Percentiles rank a stretch among this genome's conserved stretches.
phyloP scores from a whole-genome alignment of 805 yeast species.

The Spathaspora gorwiae region DNA sequence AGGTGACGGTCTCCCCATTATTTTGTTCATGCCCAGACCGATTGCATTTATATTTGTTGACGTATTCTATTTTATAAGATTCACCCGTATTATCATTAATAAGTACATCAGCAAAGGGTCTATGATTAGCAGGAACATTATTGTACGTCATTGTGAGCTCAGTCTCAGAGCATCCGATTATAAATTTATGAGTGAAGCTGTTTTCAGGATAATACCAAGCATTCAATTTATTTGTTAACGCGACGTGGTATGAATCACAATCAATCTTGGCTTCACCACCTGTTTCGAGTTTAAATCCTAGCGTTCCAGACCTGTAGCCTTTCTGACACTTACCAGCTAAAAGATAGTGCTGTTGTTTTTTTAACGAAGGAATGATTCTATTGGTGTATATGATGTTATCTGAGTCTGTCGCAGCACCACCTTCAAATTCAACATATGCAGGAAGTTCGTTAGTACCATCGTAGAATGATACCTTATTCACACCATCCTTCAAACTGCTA shows the following conservation, averaged over 20 bases:
- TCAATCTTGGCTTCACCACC: not conserved
- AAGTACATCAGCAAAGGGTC: conserved; percentile 14
- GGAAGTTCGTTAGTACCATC: conserved; percentile 13
- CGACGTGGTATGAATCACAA: not conserved
- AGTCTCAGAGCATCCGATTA: too few relatives aligned
- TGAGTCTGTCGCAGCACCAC: not conserved
- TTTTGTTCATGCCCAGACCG: conserved; percentile 4
- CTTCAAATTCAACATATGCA: conserved; percentile 7
- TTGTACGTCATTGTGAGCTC: conserved; percentile 6
- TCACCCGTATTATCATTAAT: not conserved
- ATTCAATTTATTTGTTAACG: not conserved
- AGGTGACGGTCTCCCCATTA: conserved; percentile 11
- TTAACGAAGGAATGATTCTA: conserved; percentile 11
- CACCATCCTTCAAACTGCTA: conserved; percentile 12
- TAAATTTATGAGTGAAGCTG: too few relatives aligned
- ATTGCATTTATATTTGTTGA: conserved; percentile 9
- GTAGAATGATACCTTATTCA: conserved; percentile 12
- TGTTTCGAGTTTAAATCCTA: not conserved
- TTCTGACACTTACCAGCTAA: conserved; percentile 6
- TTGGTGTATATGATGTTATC: not conserved
- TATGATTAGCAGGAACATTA: conserved; percentile 20
- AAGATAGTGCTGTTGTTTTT: conserved; percentile 10
- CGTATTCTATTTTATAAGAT: not conserved
- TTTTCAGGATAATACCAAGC: not conserved
- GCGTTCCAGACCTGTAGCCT: not conserved